phyloP scores from a whole-genome alignment of 306 rosid species.

The Cicer yamashitae region DNA sequence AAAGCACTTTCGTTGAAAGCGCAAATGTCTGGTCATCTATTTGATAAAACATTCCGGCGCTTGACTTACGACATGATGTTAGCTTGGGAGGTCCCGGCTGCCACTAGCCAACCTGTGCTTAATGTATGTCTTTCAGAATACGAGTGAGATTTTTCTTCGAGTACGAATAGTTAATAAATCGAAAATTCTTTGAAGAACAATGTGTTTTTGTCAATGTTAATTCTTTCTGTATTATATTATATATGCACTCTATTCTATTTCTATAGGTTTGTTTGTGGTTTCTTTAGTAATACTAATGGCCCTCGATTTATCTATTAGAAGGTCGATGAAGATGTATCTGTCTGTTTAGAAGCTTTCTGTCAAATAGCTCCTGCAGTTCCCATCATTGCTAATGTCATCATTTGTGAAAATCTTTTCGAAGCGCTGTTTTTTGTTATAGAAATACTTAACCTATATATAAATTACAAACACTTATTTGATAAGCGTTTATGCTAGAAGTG shows the following conservation, averaged over 20 bases:
- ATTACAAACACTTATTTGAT: no score
- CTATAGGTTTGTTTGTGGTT: slow-evolving; percentile 26
- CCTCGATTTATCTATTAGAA: slow-evolving; percentile 52
- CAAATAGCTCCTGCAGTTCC: slow-evolving; percentile 96
- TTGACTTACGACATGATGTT: slow-evolving; percentile 92
- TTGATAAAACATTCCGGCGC: slow-evolving; percentile 82
- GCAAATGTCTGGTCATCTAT: slow-evolving; percentile 68
- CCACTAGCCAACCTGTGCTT: slow-evolving; percentile 69
- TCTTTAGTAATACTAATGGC: slow-evolving; percentile 43
- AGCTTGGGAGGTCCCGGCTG: slow-evolving; percentile 94
- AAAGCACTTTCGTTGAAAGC: slow-evolving; percentile 82
- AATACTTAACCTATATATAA: no score
- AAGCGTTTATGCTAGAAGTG: no score
- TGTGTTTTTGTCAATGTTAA: slow-evolving; percentile 5
- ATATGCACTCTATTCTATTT: slow-evolving; percentile 1
- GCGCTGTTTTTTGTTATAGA: slow-evolving; percentile 47
- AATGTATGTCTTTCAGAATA: slow-evolving; percentile 59
- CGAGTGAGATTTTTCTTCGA: slow-evolving; percentile 17
- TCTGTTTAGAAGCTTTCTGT: slow-evolving; percentile 87
- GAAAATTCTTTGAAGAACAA: not conserved
- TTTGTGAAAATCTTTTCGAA: slow-evolving; percentile 82
- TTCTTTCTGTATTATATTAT: slow-evolving; percentile 22
- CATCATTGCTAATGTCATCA: slow-evolving; percentile 74
- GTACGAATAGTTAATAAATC: no score
- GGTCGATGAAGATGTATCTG: slow-evolving; percentile 76